These are phyloP conservation scores for Tarenaya hassleriana DNA, from an alignment of 345 rosid species.

Conservation along the genomic window DNA sequence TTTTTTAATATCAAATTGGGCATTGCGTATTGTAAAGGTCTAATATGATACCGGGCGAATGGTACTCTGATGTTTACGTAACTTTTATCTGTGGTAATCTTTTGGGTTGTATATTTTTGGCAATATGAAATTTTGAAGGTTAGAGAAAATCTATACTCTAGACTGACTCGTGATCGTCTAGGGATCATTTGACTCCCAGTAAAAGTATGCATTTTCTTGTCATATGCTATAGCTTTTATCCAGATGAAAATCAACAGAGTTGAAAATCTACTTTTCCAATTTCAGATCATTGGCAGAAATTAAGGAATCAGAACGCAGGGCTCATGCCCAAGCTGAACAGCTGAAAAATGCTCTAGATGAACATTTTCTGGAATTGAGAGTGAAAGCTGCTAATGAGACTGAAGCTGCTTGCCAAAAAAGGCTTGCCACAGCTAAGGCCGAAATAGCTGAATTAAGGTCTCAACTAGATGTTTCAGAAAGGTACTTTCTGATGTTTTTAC, in stretches of 20 bases:
- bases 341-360: slow-evolving; percentile 69
- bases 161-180: no score
- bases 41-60: no score
- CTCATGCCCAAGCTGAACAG: slow-evolving; percentile 66
- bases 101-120: no score
- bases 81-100: no score
- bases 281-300: slow-evolving; percentile 67
- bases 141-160: no score
- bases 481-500: slow-evolving; percentile 31
- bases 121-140: no score
- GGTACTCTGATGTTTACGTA: no score
- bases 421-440: slow-evolving; percentile 78
- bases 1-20: background rate
- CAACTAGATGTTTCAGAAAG: slow-evolving; percentile 70
- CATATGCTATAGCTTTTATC: no score
- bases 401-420: slow-evolving; percentile 88
- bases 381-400: slow-evolving; percentile 90
- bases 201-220: no score
- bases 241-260: background rate
- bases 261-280: slow-evolving; percentile 9
- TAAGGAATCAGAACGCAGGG: slow-evolving; percentile 72
- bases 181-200: no score
- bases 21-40: no score
- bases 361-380: slow-evolving; percentile 88
- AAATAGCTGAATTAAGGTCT: slow-evolving; percentile 69